Evolutionary conservation across 805 yeast genomes (phyloP).

Genomic region (Lipomyces starkeyi): DNA sequence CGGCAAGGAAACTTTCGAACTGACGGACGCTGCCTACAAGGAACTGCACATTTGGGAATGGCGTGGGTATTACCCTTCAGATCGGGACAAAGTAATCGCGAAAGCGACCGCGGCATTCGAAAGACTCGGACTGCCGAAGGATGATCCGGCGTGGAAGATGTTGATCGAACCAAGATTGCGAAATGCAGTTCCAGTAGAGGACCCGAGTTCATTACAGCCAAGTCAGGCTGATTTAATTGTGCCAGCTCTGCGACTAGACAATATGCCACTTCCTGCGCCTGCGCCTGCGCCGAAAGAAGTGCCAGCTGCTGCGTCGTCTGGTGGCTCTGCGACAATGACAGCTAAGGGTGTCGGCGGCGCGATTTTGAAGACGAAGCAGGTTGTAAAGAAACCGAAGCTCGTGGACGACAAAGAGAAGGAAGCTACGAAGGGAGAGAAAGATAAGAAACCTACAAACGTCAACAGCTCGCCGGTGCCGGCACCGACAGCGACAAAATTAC

Average conservation of each 20-base stretch:
- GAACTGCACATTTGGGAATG: constrained; percentile 49
- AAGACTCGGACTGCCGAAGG: constrained; percentile 41
- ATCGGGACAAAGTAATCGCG: constrained; percentile 44
- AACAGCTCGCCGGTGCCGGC: not conserved
- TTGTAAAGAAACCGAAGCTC: constrained; percentile 25
- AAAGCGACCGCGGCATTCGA: constrained; percentile 44
- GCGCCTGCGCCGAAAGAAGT: constrained; percentile 23
- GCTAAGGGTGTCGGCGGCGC: constrained; percentile 41
- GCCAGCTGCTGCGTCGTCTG: constrained; percentile 7
- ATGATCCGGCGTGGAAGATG: constrained; percentile 42
- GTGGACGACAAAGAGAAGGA: constrained; percentile 7
- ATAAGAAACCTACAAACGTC: not conserved
- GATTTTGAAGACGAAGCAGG: constrained; percentile 40
- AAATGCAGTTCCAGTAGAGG: not conserved
- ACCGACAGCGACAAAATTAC: not conserved
- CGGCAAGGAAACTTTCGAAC: constrained; percentile 30
- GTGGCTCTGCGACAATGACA: constrained; percentile 2
- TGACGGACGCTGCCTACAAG: constrained; percentile 43
- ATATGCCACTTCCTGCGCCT: constrained; percentile 17
- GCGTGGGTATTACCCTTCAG: constrained; percentile 46
- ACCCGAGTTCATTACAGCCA: constrained; percentile 1
- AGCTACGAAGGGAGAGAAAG: not conserved
- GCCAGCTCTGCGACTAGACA: constrained; percentile 27
- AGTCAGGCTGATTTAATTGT: constrained; percentile 6
- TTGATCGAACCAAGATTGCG: constrained; percentile 44